A percentile compares a stretch with the other conserved stretches of the same genome.
phyloP scores from a whole-genome alignment of 768 basidiomycete species.

The Lactarius psammicola region DNA sequence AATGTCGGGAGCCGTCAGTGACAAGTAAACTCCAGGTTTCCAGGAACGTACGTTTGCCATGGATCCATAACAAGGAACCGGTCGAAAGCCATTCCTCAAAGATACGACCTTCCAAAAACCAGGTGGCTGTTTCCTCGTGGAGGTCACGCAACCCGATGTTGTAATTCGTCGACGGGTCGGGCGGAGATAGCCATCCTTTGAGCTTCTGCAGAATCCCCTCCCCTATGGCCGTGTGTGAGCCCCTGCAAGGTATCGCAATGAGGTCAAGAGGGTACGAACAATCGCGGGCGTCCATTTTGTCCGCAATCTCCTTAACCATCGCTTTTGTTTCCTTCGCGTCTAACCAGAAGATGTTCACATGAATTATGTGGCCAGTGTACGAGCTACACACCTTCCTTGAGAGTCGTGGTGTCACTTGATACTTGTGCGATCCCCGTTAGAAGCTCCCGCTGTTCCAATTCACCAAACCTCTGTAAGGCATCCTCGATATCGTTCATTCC shows the following conservation, averaged over 20 bases:
- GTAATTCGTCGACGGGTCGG: neutral
- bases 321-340: no score
- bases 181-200: neutral
- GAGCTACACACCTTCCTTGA: neutral
- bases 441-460: neutral
- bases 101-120: neutral
- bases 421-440: neutral
- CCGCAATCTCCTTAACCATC: no score
- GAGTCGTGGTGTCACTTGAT: neutral
- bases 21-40: neutral
- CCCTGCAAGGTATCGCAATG: no score
- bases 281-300: no score
- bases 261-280: no score
- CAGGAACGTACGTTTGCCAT: neutral
- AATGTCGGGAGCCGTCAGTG: neutral
- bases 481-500: no score
- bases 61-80: neutral
- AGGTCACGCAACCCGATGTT: neutral
- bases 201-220: neutral
- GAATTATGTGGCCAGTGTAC: neutral
- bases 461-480: neutral
- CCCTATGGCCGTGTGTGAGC: no score
- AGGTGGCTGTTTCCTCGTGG: neutral
- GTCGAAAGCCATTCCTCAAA: neutral
- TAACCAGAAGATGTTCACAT: no score